Percentiles rank a stretch among this genome's conserved stretches.
Conservation (phyloP, 2,329 filamentous ascomycete species). For the Phaeomoniella chlamydospora region DNA sequence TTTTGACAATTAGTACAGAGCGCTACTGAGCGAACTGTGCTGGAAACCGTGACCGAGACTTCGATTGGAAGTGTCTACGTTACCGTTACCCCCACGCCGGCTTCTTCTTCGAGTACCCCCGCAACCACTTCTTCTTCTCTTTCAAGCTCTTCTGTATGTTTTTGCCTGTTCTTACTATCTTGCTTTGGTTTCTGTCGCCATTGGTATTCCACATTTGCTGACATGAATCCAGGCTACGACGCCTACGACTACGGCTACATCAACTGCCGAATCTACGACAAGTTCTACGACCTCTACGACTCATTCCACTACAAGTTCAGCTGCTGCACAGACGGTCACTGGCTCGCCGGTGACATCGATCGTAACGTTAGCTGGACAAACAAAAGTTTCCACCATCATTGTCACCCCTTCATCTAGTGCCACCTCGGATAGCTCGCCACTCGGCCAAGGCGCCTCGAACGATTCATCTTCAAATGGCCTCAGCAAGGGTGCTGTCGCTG, state of each 20-base stretch:
- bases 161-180: not conserved
- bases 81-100: not conserved
- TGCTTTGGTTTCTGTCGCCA: not conserved
- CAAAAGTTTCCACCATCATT: conserved; percentile 6
- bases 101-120: not conserved
- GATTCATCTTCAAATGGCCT: conserved; percentile 10
- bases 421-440: conserved; percentile 7
- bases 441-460: conserved; percentile 6
- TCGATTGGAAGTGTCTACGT: not conserved
- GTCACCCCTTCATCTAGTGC: conserved; percentile 9
- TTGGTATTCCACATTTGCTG: not conserved
- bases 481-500: conserved; percentile 26
- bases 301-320: conserved; percentile 4
- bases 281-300: conserved; percentile 8
- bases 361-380: conserved; percentile 15
- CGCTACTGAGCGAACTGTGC: not conserved
- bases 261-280: conserved; percentile 1
- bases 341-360: conserved; percentile 11
- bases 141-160: conserved; percentile 1
- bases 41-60: not conserved
- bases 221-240: conserved; percentile 1
- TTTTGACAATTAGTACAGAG: not conserved
- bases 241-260: not conserved
- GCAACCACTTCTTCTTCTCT: not conserved
- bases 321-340: conserved; percentile 6